These are phyloP conservation scores for Hirschfeldia incana DNA, from an alignment of 345 rosid species.

Conservation along the genomic window DNA sequence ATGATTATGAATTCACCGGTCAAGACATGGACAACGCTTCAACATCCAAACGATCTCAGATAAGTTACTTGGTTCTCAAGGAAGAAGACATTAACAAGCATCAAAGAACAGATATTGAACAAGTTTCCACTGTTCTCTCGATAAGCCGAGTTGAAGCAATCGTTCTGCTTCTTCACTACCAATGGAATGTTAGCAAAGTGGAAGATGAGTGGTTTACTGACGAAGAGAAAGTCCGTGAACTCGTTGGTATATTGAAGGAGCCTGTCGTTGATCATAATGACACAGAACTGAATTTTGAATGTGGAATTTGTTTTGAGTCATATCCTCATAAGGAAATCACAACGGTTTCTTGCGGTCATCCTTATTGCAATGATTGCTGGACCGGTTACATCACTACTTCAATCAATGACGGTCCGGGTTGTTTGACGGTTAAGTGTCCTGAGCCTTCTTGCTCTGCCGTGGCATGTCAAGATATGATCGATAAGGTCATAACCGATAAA, in stretches of 20 bases:
- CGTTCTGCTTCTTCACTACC: conserved; percentile 59
- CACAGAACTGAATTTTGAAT: conserved; percentile 43
- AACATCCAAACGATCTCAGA: conserved; percentile 45
- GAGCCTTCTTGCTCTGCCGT: conserved; percentile 31
- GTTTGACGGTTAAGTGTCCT: conserved; percentile 32
- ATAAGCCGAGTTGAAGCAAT: conserved; percentile 54
- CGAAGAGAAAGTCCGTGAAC: conserved; percentile 62
- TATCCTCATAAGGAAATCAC: conserved; percentile 35
- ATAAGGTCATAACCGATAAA: not conserved
- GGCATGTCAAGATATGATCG: conserved; percentile 36
- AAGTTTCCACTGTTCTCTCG: conserved; percentile 68
- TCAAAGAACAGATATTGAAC: conserved; percentile 69
- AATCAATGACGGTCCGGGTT: conserved; percentile 28
- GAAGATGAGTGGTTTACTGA: conserved; percentile 89
- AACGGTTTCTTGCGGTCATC: conserved; percentile 87
- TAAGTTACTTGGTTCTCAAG: conserved; percentile 55
- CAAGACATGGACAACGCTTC: not conserved
- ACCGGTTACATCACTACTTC: conserved; percentile 33
- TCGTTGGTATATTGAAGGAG: conserved; percentile 66
- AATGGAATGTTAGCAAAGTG: conserved; percentile 72
- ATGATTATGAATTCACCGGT: conserved; percentile 49
- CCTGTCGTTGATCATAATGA: conserved; percentile 42
- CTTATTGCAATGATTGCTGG: conserved; percentile 82
- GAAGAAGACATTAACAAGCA: conserved; percentile 60
- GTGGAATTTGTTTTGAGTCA: conserved; percentile 82